Base-by-base conservation (phyloP, 176 grass and related monocot species). In the Tillandsia fasciculata region DNA sequence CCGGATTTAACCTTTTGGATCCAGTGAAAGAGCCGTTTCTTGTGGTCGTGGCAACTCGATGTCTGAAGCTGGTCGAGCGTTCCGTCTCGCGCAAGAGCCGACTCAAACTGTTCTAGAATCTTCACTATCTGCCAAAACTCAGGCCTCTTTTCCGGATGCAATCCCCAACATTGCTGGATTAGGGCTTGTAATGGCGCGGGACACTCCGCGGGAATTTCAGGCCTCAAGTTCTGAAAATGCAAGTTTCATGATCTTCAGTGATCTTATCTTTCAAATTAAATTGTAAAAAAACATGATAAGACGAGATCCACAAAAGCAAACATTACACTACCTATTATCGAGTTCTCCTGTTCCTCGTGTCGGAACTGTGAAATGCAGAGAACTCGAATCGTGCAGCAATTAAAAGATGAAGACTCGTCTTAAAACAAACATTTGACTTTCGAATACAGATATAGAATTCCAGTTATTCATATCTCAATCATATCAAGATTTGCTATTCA, bases 121-220 rank as follows among this genome's bases (percentile, higher is more conserved):
- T 76, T 57, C 72, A 93, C 87, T 59, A 94, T 82, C 65, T 93
- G 74, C 49, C 51, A 81, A 74, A 99, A 99, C 52, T 86, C 87
- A 0, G 95, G 90, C 67, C 95, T 90, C 84, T 78, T 94, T 20
- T 86, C 89, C 12, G 95, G 75, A 54, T 75, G 72, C 70, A 9
- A 72, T 23, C 80, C 66, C 95, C 95, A 99, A 20, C 95, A 99
- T 80, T 93, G 95, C 78, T 88, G 84, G 26, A 99, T 90, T 63
- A 99, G 69, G 61, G 75, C 65, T 75, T 56, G 67, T 63, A 99
- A 29, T 49, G 73, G 84, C 29, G 77, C 57, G 1, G 95, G 79
- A 71, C 95, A 99, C 49, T 71, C 74, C 0, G 64, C 71, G 66
- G 95, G 95, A 78, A 99, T 77, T 72, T 29, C 50, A 0, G 90